A percentile compares a stretch with the other conserved stretches of the same genome.
These are phyloP conservation scores for Alloascoidea hylecoeti DNA, from an alignment of 805 yeast genomes.

Conservation along the genomic window DNA sequence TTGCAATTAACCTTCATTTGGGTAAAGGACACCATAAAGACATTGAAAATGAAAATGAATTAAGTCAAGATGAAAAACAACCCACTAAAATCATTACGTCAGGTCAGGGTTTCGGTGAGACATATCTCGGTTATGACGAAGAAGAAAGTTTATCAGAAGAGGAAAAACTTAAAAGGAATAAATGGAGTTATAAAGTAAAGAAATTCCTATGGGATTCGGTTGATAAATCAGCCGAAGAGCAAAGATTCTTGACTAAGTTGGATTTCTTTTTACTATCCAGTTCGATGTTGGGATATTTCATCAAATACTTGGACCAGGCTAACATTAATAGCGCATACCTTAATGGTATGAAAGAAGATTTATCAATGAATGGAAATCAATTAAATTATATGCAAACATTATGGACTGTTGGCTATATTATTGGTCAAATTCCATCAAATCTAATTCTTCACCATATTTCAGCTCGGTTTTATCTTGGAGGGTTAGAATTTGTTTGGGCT, in stretches of 20 bases:
- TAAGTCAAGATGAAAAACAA: background rate
- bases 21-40: too few species aligned
- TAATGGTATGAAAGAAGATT: constrained; percentile 31
- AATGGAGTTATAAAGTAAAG: background rate
- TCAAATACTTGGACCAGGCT: constrained; percentile 26
- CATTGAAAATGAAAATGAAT: too few species aligned
- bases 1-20: too few species aligned
- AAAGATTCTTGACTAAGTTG: constrained; percentile 18
- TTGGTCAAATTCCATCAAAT: constrained; percentile 34
- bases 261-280: constrained; percentile 26
- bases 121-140: too few species aligned
- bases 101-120: background rate
- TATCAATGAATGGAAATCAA: constrained; percentile 25
- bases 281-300: constrained; percentile 29
- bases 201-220: constrained; percentile 5
- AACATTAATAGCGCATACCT: constrained; percentile 31
- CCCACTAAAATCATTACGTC: background rate
- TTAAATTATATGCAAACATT: constrained; percentile 27
- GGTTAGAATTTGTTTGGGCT: constrained; percentile 30
- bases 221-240: constrained; percentile 23
- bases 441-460: constrained; percentile 23
- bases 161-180: background rate
- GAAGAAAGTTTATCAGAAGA: background rate
- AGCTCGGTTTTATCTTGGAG: constrained; percentile 29
- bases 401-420: constrained; percentile 37